Evolutionary conservation across 2,329 filamentous ascomycete species (phyloP).

Genomic region (Fusarium tuaranense): DNA sequence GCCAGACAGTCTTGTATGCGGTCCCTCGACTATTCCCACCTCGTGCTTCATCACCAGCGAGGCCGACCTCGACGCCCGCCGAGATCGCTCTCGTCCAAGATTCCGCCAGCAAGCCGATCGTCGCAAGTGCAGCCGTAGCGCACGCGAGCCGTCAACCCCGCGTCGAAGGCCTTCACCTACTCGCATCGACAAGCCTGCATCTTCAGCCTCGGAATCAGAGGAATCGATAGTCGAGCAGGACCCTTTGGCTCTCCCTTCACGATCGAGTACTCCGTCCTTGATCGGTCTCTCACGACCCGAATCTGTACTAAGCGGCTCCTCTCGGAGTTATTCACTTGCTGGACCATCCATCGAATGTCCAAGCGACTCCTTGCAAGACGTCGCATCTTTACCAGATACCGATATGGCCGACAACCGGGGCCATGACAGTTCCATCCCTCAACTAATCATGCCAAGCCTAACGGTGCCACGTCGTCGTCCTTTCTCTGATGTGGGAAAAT

Average conservation of each 20-base stretch:
- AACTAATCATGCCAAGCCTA: constrained; percentile 98
- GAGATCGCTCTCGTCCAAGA: constrained; percentile 40
- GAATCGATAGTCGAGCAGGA: constrained; percentile 33
- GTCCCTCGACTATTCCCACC: constrained; percentile 41
- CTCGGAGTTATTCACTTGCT: constrained; percentile 63
- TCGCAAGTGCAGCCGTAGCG: constrained; percentile 37
- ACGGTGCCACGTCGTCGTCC: constrained; percentile 89
- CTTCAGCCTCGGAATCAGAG: constrained; percentile 28
- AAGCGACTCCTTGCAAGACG: constrained; percentile 40
- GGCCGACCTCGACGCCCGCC: constrained; percentile 44
- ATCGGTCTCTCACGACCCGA: constrained; percentile 42
- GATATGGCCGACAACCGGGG: constrained; percentile 31
- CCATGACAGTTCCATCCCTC: constrained; percentile 62
- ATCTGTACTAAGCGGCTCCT: constrained; percentile 60
- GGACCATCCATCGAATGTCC: constrained; percentile 54
- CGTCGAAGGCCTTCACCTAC: constrained; percentile 32
- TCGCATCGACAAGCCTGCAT: constrained; percentile 25
- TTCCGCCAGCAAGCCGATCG: constrained; percentile 35
- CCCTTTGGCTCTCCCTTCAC: constrained; percentile 35
- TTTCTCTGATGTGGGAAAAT: constrained; percentile 88
- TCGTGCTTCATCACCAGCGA: constrained; percentile 53
- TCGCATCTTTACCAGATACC: constrained; percentile 27
- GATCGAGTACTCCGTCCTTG: constrained; percentile 45
- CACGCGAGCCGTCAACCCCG: constrained; percentile 32
- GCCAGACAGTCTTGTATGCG: constrained; percentile 35